Base-by-base conservation (phyloP, 495 filamentous ascomycete species). In the Mycothermus thermophilus region DNA sequence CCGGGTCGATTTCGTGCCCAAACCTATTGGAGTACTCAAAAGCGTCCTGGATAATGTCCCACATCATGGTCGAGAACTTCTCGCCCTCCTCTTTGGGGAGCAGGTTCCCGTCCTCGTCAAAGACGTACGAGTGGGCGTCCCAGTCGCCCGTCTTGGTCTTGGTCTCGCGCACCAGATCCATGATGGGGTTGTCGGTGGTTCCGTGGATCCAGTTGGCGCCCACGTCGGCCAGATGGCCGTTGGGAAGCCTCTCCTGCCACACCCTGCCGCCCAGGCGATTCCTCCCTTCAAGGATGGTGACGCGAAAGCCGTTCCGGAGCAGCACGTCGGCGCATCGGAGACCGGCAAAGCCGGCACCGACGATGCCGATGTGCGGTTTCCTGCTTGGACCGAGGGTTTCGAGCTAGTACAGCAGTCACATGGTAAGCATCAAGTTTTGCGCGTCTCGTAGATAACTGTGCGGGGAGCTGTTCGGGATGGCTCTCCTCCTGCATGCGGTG, bases 141-240 rank as follows among this genome's bases (percentile, higher is more conserved):
- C 67, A 75, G 34, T 62, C 63, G 37, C 76, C 67, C 10, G 72
- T 59, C 1, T 55, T 41, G 0, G 82, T 84, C 3, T 67, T 55
- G 0, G 80, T 84, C 46, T 74, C 58, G 41, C 72, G 66, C 10
- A 83, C 85, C 20, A 97, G 66, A 22, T 79, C 69, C 34, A 80
- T 55, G 27, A 97, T 87, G 4, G 90, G 87, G 50, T 94, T 97
- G 31, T 80, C 58, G 1, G 76, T 68, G 0, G 80, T 79, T 23
- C 90, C 90, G 54, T 96, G 88, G 17, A 94, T 92, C 88, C 88
- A 95, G 50, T 95, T 96, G 5, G 88, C 78, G 5, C 88, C 88
- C 14, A 83, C 80, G 45, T 67, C 64, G 9, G 70, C 52, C n/a
- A 65, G 39, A 12, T 68, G 62, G 6, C 60, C 66, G 14, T 60